Evolutionary conservation across 2,329 filamentous ascomycete species (phyloP).

Genomic region (Zelopaecilomyces penicillatus): DNA sequence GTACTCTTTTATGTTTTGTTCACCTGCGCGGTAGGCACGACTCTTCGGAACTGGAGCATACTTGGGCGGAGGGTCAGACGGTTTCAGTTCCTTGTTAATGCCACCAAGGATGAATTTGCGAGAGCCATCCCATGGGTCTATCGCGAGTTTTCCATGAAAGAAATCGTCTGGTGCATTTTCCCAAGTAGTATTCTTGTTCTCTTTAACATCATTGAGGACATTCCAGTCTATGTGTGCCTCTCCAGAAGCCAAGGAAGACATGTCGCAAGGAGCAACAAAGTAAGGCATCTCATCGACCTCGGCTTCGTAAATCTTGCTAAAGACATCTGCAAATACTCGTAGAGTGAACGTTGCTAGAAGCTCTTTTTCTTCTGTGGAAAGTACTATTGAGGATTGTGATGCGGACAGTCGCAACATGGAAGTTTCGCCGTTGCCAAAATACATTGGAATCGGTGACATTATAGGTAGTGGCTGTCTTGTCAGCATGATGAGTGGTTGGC

Average conservation of each 20-base stretch:
- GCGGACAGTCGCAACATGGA: conserved; percentile 48
- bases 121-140: conserved; percentile 54
- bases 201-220: conserved; percentile 35
- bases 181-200: conserved; percentile 28
- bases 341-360: conserved; percentile 66
- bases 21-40: conserved; percentile 30
- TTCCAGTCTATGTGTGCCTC: conserved; percentile 51
- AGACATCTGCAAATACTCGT: conserved; percentile 70
- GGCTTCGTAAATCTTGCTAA: conserved; percentile 75
- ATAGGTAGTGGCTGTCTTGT: conserved; percentile 57
- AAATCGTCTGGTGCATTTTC: conserved; percentile 38
- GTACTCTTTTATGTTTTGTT: conserved; percentile 69
- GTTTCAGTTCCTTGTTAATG: conserved; percentile 49
- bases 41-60: conserved; percentile 41
- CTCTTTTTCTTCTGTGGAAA: conserved; percentile 37
- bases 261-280: conserved; percentile 59
- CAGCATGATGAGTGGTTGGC: conserved; percentile 60
- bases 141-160: conserved; percentile 44
- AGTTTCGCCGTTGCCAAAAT: conserved; percentile 54
- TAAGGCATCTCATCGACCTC: conserved; percentile 63
- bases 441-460: conserved; percentile 63
- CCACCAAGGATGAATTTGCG: conserved; percentile 50
- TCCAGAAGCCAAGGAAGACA: conserved; percentile 3
- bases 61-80: conserved; percentile 56
- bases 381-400: conserved; percentile 33